Evolutionary conservation across 345 rosid genomes (phyloP).

Genomic region (Gossypium anomalum): DNA sequence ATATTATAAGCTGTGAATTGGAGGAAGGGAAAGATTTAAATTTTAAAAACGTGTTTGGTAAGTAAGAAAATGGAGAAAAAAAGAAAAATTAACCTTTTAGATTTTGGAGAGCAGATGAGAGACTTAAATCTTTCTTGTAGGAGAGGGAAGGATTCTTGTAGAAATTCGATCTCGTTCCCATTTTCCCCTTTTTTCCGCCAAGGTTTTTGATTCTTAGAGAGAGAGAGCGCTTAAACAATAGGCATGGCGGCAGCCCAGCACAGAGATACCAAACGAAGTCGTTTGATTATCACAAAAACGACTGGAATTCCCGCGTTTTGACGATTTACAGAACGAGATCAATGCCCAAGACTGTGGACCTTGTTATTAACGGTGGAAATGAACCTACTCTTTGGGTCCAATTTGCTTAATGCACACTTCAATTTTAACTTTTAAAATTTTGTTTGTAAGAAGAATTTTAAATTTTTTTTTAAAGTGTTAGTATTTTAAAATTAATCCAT

Average conservation of each 20-base stretch:
- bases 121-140: slow-evolving; percentile 51
- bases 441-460: too few species aligned
- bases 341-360: too few species aligned
- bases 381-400: too few species aligned
- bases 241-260: neutral
- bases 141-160: slow-evolving; percentile 57
- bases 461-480: too few species aligned
- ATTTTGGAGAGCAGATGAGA: slow-evolving; percentile 64
- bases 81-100: slow-evolving; percentile 36
- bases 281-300: neutral
- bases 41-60: neutral
- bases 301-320: neutral
- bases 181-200: slow-evolving; percentile 15
- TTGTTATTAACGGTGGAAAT: too few species aligned
- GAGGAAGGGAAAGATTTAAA: neutral
- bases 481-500: too few species aligned
- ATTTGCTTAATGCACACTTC: too few species aligned
- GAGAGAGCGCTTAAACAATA: neutral
- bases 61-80: neutral
- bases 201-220: neutral
- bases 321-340: too few species aligned
- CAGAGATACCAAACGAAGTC: neutral
- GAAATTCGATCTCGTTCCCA: slow-evolving; percentile 61
- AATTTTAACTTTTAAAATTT: too few species aligned
- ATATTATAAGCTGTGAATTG: slow-evolving; percentile 46